Base-by-base conservation (phyloP, 1,284 basidiomycete species). In the Earliella scabrosa region DNA sequence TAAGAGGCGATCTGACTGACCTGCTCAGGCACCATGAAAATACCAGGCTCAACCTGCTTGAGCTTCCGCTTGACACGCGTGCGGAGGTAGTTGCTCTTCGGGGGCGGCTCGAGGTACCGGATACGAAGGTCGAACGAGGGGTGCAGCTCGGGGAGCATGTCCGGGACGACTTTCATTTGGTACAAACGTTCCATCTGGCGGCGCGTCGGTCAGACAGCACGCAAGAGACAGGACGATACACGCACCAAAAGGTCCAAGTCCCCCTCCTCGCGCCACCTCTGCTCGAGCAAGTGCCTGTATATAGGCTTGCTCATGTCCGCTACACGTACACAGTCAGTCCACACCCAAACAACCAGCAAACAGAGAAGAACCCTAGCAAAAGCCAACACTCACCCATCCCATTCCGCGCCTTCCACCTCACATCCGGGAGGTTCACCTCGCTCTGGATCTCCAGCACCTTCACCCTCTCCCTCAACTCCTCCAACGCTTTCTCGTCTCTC, bases 151-250 rank as follows among this genome's bases (percentile, higher is more conserved):
- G 92, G 85, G 7, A 98, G 71, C 2, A 96, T 75, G 70, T 98
- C 97, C 0, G 97, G 96, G 3, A 97, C 79, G 50, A 98, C 86
- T 49, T 88, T 77, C 92, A 98, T 94, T 74, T 95, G 89, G 66
- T 91, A 80, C 44, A 97, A 72, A 65, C 95, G 88, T 72, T 98
- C 92, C 92, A 97, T 97, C 87, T 95, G 39, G 5, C 20, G 13
- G 8, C 9, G 11, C 0, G 6, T 18, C 35, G 13, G 7, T 49
- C 4, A 38, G 18, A 11, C 21, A 24, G 9, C 14, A 23, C 11
- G 14, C 11, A 2, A 45, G n/a, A n/a, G 26, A 50, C 14, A 38
- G 32, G 47, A 10, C 2, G n/a, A 2, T 14, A 2, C n/a, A 76
- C 88, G 41, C 58, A 93, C 92, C 70, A 97, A 75, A 40, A 94